phyloP scores from a whole-genome alignment of 495 filamentous ascomycete genomes.

The Hypomontagnella monticulosa region DNA sequence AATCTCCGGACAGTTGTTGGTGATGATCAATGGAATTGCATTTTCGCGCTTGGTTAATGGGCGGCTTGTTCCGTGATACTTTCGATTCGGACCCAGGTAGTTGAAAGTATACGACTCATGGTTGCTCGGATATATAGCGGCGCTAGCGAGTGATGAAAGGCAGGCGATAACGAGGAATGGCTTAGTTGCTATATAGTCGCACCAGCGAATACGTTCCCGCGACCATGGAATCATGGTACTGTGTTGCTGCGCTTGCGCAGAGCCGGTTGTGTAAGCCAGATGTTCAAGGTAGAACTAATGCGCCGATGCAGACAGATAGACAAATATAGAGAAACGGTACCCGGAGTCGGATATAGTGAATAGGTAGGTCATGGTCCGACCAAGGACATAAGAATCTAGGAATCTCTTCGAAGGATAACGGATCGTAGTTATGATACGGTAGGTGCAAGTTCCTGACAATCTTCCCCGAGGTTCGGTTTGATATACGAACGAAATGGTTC shows the following conservation, averaged over 20 bases:
- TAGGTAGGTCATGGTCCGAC: constrained; percentile 16
- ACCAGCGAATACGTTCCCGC: background rate
- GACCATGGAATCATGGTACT: constrained; percentile 23
- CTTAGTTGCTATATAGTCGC: background rate
- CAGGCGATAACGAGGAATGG: constrained; percentile 5
- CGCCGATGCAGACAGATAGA: constrained; percentile 3
- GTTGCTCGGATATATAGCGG: constrained; percentile 43
- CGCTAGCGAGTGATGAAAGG: constrained; percentile 21
- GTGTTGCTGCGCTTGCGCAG: constrained; percentile 1
- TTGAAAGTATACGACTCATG: constrained; percentile 42
- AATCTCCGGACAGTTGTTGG: constrained; percentile 71
- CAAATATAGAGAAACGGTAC: background rate
- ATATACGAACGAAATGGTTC: background rate
- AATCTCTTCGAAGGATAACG: background rate
- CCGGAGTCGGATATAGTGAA: constrained; percentile 1
- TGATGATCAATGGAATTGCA: constrained; percentile 62
- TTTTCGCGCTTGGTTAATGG: constrained; percentile 46
- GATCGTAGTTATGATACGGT: background rate
- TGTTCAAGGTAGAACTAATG: background rate
- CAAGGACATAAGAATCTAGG: background rate
- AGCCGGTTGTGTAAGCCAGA: constrained; percentile 13
- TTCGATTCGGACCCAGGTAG: constrained; percentile 41
- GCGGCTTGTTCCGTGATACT: constrained; percentile 33
- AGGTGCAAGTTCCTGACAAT: background rate
- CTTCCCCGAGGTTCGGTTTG: background rate